Evolutionary conservation across 768 basidiomycete species (phyloP), one percentile per base, ranked within the genome.

Genomic region (Psilocybe azurescens): DNA sequence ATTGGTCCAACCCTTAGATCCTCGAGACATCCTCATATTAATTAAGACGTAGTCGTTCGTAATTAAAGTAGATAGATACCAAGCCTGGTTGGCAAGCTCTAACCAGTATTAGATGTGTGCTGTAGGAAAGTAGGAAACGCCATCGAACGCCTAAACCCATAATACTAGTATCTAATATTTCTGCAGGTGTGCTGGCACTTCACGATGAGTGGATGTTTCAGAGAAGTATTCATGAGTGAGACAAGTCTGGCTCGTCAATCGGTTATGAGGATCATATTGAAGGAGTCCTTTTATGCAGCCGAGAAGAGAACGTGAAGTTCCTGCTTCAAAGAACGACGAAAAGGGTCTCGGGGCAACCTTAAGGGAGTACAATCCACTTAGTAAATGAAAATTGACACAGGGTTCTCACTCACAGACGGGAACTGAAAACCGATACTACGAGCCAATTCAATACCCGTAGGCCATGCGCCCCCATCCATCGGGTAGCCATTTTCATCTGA

Each of bases 251-350:
- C 92, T 89, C 2, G 94, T 96, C 47, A 95, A 79, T 33, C 95
- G 89, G 29, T 80, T 77, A 20, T 87, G 86, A 10, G 96, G 95
- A 69, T 97, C 91, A 77, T 95, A 97, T 67, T 86, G 89, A 61
- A 98, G 85, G 11, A 97, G 80, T 68, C 93, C 90, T 50, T 86
- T 80, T 69, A 97, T 94, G 76, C 91, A 93, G 65, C 94, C 88
- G 68, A 97, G 79, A 48, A 98, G 82, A 48, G 85, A 90, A 41
- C 80, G 74, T 2, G 94, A 93, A 20, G 93, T 86, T 6, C 75
- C 81, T 55, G 82, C 84, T 53, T 91, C 88, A 70, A 97, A 97
- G 16, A 90, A 83, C 2, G 84, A 79, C 47, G 85, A 80, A 44
- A 91, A 76, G 62, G 89, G 82, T 68, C 72, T 82, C 3, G 90